Conservation (phyloP, 805 yeast genomes). For the Ogataea allantospora region DNA sequence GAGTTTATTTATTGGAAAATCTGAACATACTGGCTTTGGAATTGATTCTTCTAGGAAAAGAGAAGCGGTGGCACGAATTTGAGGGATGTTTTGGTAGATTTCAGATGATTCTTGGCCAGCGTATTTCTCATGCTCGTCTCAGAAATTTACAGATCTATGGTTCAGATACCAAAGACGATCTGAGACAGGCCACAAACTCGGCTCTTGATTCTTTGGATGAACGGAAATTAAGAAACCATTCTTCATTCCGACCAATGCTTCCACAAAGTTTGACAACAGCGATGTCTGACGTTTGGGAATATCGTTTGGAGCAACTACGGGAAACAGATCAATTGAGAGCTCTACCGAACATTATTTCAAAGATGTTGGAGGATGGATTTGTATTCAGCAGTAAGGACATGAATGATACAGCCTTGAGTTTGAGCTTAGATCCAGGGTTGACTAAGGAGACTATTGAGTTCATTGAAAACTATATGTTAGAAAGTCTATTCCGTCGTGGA, state of each 20-base stretch:
- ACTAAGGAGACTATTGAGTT: conserved; percentile 26
- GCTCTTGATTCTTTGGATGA: conserved; percentile 19
- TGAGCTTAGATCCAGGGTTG: conserved; percentile 21
- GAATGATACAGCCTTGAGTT: conserved; percentile 28
- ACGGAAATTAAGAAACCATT: conserved; percentile 3
- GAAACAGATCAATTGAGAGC: conserved; percentile 24
- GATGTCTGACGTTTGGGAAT: conserved; percentile 31
- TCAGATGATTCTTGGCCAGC: conserved; percentile 16
- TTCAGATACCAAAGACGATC: conserved; percentile 5
- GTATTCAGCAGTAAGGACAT: conserved; percentile 26
- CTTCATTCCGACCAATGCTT: conserved; percentile 12
- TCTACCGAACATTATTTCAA: conserved; percentile 18
- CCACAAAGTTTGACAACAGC: conserved; percentile 29
- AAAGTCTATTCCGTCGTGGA: conserved; percentile 17
- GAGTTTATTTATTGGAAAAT: conserved; percentile 26
- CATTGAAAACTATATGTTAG: conserved; percentile 29
- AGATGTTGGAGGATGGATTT: conserved; percentile 25
- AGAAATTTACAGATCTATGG: conserved; percentile 2
- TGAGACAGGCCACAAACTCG: conserved; percentile 5
- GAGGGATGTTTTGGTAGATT: conserved; percentile 29
- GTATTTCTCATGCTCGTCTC: conserved; percentile 19
- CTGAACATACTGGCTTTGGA: conserved; percentile 29
- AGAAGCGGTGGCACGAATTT: conserved; percentile 34
- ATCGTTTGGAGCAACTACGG: conserved; percentile 28
- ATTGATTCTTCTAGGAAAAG: conserved; percentile 31